Percentiles rank a stretch among this genome's conserved stretches.
phyloP scores from a whole-genome alignment of 805 yeast species.

The Metschnikowia gelsemii region DNA sequence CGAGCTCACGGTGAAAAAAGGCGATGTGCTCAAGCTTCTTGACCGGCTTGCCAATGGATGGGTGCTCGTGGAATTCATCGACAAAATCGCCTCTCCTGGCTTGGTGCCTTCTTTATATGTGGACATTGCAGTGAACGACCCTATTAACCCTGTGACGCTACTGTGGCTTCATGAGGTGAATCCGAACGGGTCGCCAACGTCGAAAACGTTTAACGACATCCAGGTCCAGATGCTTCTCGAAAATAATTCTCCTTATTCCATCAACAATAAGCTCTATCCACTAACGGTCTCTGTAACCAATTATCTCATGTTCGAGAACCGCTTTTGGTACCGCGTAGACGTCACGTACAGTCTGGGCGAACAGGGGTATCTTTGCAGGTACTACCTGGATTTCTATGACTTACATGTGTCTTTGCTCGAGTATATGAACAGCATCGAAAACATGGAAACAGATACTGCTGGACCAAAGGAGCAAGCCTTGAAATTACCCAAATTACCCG shows the following conservation, averaged over 20 bases:
- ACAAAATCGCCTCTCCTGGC: conserved; percentile 46
- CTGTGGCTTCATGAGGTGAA: conserved; percentile 32
- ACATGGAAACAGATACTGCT: not conserved
- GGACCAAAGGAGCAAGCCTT: not conserved
- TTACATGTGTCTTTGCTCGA: conserved; percentile 38
- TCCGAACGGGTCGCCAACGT: conserved; percentile 2
- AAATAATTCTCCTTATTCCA: conserved; percentile 24
- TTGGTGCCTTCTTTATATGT: conserved; percentile 52
- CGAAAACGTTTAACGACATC: conserved; percentile 26
- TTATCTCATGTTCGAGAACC: conserved; percentile 40
- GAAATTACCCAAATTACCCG: conserved; percentile 44
- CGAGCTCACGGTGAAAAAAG: conserved; percentile 48
- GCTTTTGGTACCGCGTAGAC: conserved; percentile 54
- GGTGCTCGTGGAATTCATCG: conserved; percentile 56
- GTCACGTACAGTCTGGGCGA: conserved; percentile 34
- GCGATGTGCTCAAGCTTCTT: conserved; percentile 52
- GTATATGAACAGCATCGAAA: conserved; percentile 7
- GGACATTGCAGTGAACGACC: conserved; percentile 45
- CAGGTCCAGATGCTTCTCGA: conserved; percentile 27
- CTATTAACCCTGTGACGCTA: conserved; percentile 37
- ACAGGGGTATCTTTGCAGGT: conserved; percentile 44
- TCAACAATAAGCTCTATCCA: conserved; percentile 35
- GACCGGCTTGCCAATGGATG: conserved; percentile 52
- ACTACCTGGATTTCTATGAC: conserved; percentile 52
- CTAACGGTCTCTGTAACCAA: conserved; percentile 38